A percentile compares a stretch with the other conserved stretches of the same genome.
These are phyloP conservation scores for Erythrobasidium hasegawianum DNA, from an alignment of 1,284 basidiomycete genomes.

Conservation along the genomic window DNA sequence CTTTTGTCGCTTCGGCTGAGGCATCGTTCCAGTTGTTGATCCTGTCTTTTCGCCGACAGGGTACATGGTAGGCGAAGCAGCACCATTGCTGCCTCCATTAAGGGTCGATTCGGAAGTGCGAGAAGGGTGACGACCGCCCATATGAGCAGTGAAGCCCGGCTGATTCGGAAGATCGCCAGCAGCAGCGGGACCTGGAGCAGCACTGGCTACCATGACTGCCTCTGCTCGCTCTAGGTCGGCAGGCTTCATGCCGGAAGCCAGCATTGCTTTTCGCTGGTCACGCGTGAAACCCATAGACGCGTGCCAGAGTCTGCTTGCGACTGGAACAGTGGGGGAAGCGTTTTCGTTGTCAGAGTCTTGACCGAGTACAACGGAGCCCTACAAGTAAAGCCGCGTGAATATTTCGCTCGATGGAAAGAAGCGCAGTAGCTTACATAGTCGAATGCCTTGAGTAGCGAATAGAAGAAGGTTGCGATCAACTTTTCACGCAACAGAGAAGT, in stretches of 20 bases:
- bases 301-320: constrained; percentile 13
- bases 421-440: constrained; percentile 13
- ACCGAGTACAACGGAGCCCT: constrained; percentile 22
- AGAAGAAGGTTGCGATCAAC: constrained; percentile 48
- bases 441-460: constrained; percentile 29
- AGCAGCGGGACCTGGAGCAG: background rate
- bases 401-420: too few relatives aligned
- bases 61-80: background rate
- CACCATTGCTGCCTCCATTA: background rate
- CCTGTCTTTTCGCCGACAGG: background rate
- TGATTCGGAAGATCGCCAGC: background rate
- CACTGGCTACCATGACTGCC: constrained; percentile 8
- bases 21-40: background rate
- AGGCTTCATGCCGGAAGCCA: constrained; percentile 25
- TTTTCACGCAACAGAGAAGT: constrained; percentile 30
- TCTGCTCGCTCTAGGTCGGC: constrained; percentile 23
- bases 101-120: constrained; percentile 3
- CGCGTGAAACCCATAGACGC: constrained; percentile 18
- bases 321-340: constrained; percentile 5
- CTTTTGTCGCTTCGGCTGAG: background rate
- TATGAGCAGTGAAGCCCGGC: background rate
- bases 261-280: constrained; percentile 27
- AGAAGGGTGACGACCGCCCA: background rate
- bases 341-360: constrained; percentile 15
- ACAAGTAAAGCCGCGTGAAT: too few relatives aligned